Evolutionary conservation across 352 stramenopile genomes (phyloP).

Genomic region (Globisporangium paddicum): DNA sequence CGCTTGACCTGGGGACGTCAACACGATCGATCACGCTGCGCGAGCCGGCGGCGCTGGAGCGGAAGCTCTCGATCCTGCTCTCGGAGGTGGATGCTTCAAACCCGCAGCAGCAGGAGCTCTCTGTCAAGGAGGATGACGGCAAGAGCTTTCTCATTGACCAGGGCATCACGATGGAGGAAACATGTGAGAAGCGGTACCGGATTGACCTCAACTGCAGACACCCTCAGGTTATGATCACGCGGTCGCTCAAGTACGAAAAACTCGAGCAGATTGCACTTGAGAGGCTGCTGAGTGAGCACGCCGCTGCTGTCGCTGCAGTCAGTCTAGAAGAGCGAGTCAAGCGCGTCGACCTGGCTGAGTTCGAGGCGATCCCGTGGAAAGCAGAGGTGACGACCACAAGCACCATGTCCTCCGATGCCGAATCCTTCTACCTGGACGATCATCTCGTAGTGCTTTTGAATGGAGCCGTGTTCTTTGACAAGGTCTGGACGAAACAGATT

Average conservation of each 20-base stretch:
- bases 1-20: conserved; percentile 24
- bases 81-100: conserved; percentile 30
- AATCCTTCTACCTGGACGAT: conserved; percentile 30
- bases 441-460: conserved; percentile 30
- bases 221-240: conserved; percentile 30
- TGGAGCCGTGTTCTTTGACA: conserved; percentile 32
- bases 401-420: conserved; percentile 33
- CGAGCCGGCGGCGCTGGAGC: conserved; percentile 27
- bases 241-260: conserved; percentile 39
- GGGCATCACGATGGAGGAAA: conserved; percentile 42
- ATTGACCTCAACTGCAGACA: conserved; percentile 28
- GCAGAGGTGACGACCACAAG: conserved; percentile 36
- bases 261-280: conserved; percentile 14
- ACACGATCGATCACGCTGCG: conserved; percentile 27
- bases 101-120: conserved; percentile 26
- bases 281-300: conserved; percentile 18
- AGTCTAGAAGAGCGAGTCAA: conserved; percentile 18
- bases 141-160: conserved; percentile 42
- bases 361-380: conserved; percentile 28
- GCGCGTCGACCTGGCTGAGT: conserved; percentile 24
- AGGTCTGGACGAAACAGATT: conserved; percentile 33
- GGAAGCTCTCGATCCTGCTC: conserved; percentile 25
- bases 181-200: conserved; percentile 35
- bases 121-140: conserved; percentile 34
- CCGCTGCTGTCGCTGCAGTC: conserved; percentile 13